A percentile compares a stretch with the other conserved stretches of the same genome.
These are phyloP conservation scores for Drosera capensis DNA, from an alignment of 148 eudicot species.

Conservation along the genomic window DNA sequence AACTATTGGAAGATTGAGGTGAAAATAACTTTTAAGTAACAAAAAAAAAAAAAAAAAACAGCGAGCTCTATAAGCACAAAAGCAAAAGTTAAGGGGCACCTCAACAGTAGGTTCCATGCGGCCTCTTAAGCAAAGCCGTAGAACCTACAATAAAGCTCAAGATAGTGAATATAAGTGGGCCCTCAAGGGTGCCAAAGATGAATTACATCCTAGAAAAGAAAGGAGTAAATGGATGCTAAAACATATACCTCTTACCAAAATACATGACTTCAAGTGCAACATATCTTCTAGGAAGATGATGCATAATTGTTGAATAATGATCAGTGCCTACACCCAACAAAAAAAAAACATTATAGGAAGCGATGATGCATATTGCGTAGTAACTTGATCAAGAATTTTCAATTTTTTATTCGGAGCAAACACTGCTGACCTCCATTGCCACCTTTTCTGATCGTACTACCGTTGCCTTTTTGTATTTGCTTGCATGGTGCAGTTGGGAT, in stretches of 20 bases:
- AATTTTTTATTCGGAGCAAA: background rate
- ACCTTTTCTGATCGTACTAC: background rate
- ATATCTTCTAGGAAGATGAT: constrained; percentile 41
- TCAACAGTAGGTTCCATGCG: constrained; percentile 91
- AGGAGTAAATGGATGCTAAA: background rate
- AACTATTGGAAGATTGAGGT: too few relatives aligned
- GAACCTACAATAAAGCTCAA: constrained; percentile 34
- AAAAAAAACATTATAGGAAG: too few relatives aligned
- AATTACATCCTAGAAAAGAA: background rate
- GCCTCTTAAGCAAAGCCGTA: constrained; percentile 95
- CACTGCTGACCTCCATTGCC: background rate
- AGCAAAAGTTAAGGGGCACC: too few relatives aligned
- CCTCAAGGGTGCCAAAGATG: background rate
- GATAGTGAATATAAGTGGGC: constrained; percentile 4
- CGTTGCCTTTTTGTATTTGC: background rate
- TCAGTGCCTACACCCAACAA: constrained; percentile 25
- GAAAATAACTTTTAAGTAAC: too few relatives aligned
- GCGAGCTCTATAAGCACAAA: too few relatives aligned
- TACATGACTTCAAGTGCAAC: constrained; percentile 82
- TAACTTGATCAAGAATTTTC: background rate
- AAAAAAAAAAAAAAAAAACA: too few relatives aligned
- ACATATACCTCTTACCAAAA: constrained; percentile 76
- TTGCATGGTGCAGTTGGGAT: background rate
- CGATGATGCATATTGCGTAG: background rate
- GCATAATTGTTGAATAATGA: constrained; percentile 13